Base-by-base conservation (phyloP, 352 stramenopile species). In the Globisporangium sylvaticum region DNA sequence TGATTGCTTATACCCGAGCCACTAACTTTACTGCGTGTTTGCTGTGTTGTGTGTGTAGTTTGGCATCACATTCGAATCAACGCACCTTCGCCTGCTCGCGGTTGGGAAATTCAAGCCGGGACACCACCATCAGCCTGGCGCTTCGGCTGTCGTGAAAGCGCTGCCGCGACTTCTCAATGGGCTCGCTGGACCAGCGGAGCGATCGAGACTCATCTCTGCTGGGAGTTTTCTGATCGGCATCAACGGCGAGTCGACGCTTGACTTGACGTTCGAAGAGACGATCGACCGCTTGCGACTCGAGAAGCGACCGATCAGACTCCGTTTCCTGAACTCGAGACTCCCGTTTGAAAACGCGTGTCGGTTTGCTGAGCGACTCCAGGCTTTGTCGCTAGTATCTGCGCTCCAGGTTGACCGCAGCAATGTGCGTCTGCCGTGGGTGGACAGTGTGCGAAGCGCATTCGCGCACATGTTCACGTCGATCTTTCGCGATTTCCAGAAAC, bases 61-160 rank as follows among this genome's bases (percentile, higher is more conserved):
- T 55, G 85, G 85, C 4, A 91, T 93, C 52, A 91, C 83, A 6
- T 89, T 93, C 59, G 85, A 93, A 64, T 83, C 85, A 7, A 91
- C 85, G 1, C 83, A 90, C 52, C 58, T 91, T 52, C 81, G 81
- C 7, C 72, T 93, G 61, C 63, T 93, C 2, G 78, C 82, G 3
- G 77, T 81, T 14, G 84, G 76, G 20, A 80, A 83, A 27, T 90
- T 83, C 32, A 65, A 86, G 61, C 71, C 67, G 24, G 73, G 72
- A 20, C 65, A 64, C 0, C 76, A 78, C 24, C 44, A 50, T 20
- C 54, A 68, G 12, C 67, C 78, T 5, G 75, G 76, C 1, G 78
- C 80, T 20, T 90, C 80, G 3, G 83, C 85, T 0, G 83, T 92
- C 39, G 79, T 94, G 18, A 94, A 94, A 67, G 71, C 83, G 0